Evolutionary conservation across 2,329 filamentous ascomycete species (phyloP).

Genomic region (Metarhizium sp.): DNA sequence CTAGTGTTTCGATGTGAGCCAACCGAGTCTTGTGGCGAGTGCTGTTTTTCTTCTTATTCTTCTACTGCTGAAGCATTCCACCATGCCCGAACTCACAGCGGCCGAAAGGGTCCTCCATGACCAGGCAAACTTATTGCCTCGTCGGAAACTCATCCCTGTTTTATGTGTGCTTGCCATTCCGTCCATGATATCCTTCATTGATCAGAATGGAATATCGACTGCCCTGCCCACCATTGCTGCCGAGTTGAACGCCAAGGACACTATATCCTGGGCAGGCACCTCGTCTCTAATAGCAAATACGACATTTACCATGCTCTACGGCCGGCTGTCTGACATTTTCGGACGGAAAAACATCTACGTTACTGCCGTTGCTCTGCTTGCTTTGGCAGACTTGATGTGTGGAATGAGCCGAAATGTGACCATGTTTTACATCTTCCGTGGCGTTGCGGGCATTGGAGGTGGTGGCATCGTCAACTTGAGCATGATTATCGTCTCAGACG

Average conservation of each 20-base stretch:
- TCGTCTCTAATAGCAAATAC: slow-evolving; percentile 47
- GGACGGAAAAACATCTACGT: slow-evolving; percentile 51
- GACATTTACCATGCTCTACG: slow-evolving; percentile 56
- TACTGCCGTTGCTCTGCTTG: slow-evolving; percentile 40
- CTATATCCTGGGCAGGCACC: slow-evolving; percentile 47
- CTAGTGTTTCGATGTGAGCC: too few species aligned
- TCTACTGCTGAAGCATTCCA: too few species aligned
- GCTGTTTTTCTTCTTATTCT: too few species aligned
- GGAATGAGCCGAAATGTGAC: slow-evolving; percentile 44
- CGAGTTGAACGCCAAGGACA: slow-evolving; percentile 35
- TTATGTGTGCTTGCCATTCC: slow-evolving; percentile 42
- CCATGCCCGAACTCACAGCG: too few species aligned
- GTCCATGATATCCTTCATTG: slow-evolving; percentile 45
- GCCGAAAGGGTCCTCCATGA: slow-evolving; percentile 24
- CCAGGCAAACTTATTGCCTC: slow-evolving; percentile 48
- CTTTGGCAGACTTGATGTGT: slow-evolving; percentile 49
- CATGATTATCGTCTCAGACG: slow-evolving; percentile 54
- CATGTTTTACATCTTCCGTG: slow-evolving; percentile 54
- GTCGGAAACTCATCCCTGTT: slow-evolving; percentile 37
- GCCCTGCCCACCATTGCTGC: slow-evolving; percentile 41
- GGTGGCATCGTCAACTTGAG: slow-evolving; percentile 50
- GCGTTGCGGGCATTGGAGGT: slow-evolving; percentile 49
- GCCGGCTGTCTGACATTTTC: slow-evolving; percentile 51
- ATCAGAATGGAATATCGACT: slow-evolving; percentile 45
- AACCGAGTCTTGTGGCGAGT: too few species aligned